These are phyloP conservation scores for Fusarium equiseti DNA, from an alignment of 2,329 filamentous ascomycete genomes.

Conservation along the genomic window DNA sequence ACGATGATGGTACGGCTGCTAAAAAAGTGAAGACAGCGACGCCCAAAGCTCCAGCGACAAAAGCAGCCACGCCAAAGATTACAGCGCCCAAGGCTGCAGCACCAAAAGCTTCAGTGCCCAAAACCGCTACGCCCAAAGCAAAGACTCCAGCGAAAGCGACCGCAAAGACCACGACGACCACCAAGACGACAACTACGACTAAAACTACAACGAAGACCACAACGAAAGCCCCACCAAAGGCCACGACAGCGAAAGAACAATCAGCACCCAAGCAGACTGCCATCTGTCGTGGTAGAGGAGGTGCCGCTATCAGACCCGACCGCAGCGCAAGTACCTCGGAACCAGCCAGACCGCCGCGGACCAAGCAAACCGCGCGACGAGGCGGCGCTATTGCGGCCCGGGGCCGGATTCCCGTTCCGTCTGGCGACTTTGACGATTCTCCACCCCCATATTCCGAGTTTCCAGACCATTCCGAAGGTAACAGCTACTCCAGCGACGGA, in stretches of 20 bases:
- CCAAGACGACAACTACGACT: not conserved
- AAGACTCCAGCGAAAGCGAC: not conserved
- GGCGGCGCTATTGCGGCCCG: conserved; percentile 39
- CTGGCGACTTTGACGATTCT: not conserved
- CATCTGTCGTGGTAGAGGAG: conserved; percentile 20
- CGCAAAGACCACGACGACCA: not conserved
- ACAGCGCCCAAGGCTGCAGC: not conserved
- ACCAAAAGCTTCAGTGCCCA: not conserved
- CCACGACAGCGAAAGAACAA: conserved; percentile 2
- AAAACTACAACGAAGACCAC: not conserved
- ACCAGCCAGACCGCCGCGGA: conserved; percentile 4
- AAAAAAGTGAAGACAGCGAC: conserved; percentile 27
- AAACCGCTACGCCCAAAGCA: not conserved
- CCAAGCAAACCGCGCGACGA: conserved; percentile 46
- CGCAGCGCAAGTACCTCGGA: conserved; percentile 1
- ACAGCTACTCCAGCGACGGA: conserved; percentile 2
- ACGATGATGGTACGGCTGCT: not conserved
- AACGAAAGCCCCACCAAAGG: not conserved
- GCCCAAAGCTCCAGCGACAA: not conserved
- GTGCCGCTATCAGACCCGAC: conserved; percentile 13
- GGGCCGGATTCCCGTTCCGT: conserved; percentile 39
- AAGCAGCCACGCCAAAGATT: not conserved
- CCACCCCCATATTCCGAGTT: conserved; percentile 39
- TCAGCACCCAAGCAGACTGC: conserved; percentile 23
- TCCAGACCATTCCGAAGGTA: conserved; percentile 12